Base-by-base conservation (phyloP, 192 early-diverging fungal genomes). In the Paraglomus occultum region DNA sequence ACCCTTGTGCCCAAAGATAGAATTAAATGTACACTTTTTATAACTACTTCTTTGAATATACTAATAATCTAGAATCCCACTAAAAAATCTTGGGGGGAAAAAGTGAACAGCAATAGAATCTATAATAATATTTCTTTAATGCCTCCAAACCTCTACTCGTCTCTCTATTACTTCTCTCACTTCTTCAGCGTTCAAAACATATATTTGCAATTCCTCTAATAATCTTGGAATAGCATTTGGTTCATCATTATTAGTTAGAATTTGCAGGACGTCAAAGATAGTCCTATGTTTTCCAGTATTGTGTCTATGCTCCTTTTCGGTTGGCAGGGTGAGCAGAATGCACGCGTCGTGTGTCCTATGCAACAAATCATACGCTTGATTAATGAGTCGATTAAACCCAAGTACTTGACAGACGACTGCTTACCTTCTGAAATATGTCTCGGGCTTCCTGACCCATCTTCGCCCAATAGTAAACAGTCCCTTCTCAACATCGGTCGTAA, bases 381-480 rank as follows among this genome's bases (percentile, higher is more conserved):
- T 31, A 31, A 31, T 31, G 31, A 3, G 31, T 31, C 3, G 31
- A 3, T 31, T 31, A 31, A 31, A 31, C 31, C 3, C 3, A 31
- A 1, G 3, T 31, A 31, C 31, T 31, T 3, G 31, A 31, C 31
- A 31, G 31, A 31, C 31, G 31, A 31, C 31, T 40, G 22, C 11
- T 74, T 76, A 81, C 80, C 75, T 76, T 51, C 57, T 76, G 6
- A 68, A 80, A 44, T 81, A 83, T 69, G 80, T 86, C 64, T 86
- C 83, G 0, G 83, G 78, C 49, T 78, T 78, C 40, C 74, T 77
- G n/a, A 83, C 74, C 79, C 79, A 82, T 15, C 70, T 12, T 18
- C 74, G 71, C 17, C 78, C 74, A 3, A 79, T 57, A 23, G 67
- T 73, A 73, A 78, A 83, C 46, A 86, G 48, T 6, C 85, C 85